phyloP scores from a whole-genome alignment of 2,329 filamentous ascomycete species.

The Pyrenophora teres region DNA sequence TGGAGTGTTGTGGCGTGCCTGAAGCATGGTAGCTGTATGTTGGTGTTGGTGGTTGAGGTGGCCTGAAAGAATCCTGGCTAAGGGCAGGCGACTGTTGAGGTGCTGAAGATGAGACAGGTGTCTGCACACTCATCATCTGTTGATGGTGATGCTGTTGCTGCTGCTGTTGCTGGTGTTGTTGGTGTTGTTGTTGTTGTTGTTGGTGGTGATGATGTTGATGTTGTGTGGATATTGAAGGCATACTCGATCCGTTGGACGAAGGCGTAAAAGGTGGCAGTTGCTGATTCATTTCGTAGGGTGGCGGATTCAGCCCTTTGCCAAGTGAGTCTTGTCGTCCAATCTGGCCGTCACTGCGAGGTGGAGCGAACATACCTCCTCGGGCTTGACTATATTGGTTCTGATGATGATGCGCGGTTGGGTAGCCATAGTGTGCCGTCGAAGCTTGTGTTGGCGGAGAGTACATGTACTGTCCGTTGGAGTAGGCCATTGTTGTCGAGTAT shows the following conservation, averaged over 20 bases:
- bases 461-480: constrained; percentile 68
- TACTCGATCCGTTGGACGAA: constrained; percentile 57
- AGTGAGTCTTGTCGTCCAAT: constrained; percentile 64
- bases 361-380: constrained; percentile 59
- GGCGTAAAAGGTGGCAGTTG: constrained; percentile 65
- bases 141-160: constrained; percentile 35
- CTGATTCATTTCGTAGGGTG: constrained; percentile 68
- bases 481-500: constrained; percentile 61
- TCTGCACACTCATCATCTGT: constrained; percentile 55
- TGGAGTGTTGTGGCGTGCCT: constrained; percentile 55
- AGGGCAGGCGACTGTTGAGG: constrained; percentile 59
- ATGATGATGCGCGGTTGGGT: constrained; percentile 47
- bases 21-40: constrained; percentile 67
- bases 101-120: constrained; percentile 45
- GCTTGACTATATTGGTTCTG: constrained; percentile 41
- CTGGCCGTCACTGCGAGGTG: constrained; percentile 56
- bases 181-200: constrained; percentile 19
- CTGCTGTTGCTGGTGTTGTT: constrained; percentile 40
- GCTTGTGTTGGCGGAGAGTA: constrained; percentile 62
- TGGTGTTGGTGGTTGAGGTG: constrained; percentile 63
- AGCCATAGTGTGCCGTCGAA: constrained; percentile 59
- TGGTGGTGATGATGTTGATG: constrained; percentile 39
- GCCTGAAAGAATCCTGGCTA: constrained; percentile 63
- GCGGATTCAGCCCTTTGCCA: constrained; percentile 66
- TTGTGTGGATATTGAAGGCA: constrained; percentile 52